Percentiles rank a stretch among this genome's conserved stretches.
Conservation (phyloP, 331 rosid genomes). For the Cydonia oblonga region DNA sequence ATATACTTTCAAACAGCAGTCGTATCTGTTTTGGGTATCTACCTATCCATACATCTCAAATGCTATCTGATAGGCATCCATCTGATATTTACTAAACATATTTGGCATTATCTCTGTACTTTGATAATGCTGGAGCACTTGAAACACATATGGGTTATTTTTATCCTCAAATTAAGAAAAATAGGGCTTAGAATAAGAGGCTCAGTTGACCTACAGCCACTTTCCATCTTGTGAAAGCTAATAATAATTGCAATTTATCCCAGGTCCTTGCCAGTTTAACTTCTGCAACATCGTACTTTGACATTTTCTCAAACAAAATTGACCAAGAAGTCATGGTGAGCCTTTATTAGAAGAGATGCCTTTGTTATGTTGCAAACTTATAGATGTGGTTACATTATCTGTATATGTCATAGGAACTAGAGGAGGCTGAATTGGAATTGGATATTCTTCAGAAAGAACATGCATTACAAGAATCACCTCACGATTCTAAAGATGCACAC, state of each 20-base stretch:
- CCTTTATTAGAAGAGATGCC: slow-evolving; percentile 9
- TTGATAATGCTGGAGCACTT: neutral
- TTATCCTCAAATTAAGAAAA: neutral
- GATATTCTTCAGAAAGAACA: slow-evolving; percentile 56
- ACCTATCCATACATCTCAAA: neutral
- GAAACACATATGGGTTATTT: neutral
- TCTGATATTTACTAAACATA: neutral
- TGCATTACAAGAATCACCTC: slow-evolving; percentile 21
- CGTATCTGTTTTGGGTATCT: neutral
- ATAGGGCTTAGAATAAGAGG: neutral
- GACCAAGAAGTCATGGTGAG: slow-evolving; percentile 64
- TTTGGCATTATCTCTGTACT: neutral
- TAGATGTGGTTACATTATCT: slow-evolving; percentile 5
- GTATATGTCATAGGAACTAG: slow-evolving; percentile 52
- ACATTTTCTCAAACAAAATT: slow-evolving; percentile 52
- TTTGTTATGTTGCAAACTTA: neutral
- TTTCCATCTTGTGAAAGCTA: slow-evolving; percentile 4
- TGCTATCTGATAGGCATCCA: neutral
- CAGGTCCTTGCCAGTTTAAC: slow-evolving; percentile 75
- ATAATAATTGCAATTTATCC: slow-evolving; percentile 10
- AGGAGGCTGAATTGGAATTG: slow-evolving; percentile 88
- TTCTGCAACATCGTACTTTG: slow-evolving; percentile 67
- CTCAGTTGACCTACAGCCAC: neutral
- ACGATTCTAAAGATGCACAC: slow-evolving; percentile 30
- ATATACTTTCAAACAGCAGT: neutral